Evolutionary conservation across 345 rosid genomes (phyloP).

Genomic region (Pseudoturritis turrita): DNA sequence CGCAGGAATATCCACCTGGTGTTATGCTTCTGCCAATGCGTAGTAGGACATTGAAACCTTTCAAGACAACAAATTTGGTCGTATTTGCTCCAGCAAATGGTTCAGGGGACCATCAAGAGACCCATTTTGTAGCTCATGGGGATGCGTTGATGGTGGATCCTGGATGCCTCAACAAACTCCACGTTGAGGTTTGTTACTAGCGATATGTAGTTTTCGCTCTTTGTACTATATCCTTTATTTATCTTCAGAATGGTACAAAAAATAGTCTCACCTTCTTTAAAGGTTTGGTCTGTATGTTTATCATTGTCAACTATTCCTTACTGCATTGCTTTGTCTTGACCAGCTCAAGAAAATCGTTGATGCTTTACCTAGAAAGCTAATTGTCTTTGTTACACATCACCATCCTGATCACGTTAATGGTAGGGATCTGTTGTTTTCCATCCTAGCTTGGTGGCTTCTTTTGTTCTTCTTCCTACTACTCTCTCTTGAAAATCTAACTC

Average conservation of each 20-base stretch:
- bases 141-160: slow-evolving; percentile 89
- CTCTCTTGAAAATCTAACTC: neutral
- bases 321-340: slow-evolving; percentile 24
- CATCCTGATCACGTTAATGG: slow-evolving; percentile 88
- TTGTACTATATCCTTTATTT: neutral
- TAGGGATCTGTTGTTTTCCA: slow-evolving; percentile 20
- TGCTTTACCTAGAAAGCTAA: slow-evolving; percentile 65
- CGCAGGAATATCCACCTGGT: slow-evolving; percentile 93
- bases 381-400: slow-evolving; percentile 85
- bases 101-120: slow-evolving; percentile 31
- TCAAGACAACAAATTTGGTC: slow-evolving; percentile 69
- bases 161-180: slow-evolving; percentile 53
- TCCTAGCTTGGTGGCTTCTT: slow-evolving; percentile 1
- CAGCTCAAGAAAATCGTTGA: slow-evolving; percentile 67
- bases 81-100: slow-evolving; percentile 55
- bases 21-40: slow-evolving; percentile 72
- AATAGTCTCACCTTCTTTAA: neutral
- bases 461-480: neutral
- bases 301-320: neutral
- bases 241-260: neutral
- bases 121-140: slow-evolving; percentile 46
- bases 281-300: neutral
- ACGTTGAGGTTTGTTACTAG: slow-evolving; percentile 48
- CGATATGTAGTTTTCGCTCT: neutral
- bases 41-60: slow-evolving; percentile 69